phyloP scores from a whole-genome alignment of 78 protist species.

The Dictyostelium firmibasis region DNA sequence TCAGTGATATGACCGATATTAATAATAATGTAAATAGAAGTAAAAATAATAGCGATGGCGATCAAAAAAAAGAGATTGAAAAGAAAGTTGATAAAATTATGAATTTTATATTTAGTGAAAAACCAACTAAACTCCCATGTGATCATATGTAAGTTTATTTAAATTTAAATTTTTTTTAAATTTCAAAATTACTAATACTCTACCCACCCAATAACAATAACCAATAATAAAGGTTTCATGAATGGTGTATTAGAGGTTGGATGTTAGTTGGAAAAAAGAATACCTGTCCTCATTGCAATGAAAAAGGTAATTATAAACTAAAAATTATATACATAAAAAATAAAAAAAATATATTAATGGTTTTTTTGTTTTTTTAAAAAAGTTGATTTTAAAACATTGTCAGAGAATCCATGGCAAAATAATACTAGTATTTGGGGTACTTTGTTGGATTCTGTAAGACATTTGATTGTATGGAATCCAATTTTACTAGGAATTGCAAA shows the following conservation, averaged over 20 bases:
- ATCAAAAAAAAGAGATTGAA: not conserved
- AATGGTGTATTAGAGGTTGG: constrained; percentile 72
- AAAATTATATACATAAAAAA: not conserved
- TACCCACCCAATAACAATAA: not conserved
- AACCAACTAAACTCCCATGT: constrained; percentile 44
- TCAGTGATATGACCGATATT: not conserved
- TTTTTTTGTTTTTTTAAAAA: not conserved
- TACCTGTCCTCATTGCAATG: constrained; percentile 57
- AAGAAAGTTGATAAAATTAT: constrained; percentile 14
- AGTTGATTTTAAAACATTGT: constrained; percentile 24
- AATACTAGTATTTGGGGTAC: constrained; percentile 7
- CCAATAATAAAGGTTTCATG: constrained; percentile 11
- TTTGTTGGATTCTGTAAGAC: constrained; percentile 31
- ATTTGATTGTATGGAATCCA: constrained; percentile 46
- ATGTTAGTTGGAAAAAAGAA: constrained; percentile 41
- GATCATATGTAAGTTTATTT: not conserved
- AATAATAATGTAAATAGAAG: not conserved
- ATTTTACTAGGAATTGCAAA: not conserved
- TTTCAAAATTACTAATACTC: not conserved
- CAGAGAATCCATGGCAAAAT: constrained; percentile 52
- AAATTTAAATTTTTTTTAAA: not conserved
- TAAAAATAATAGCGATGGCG: not conserved
- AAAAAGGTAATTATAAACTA: constrained; percentile 9
- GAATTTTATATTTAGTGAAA: constrained; percentile 48
- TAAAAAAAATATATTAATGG: not conserved